A percentile compares a stretch with the other conserved stretches of the same genome.
These are phyloP conservation scores for Aspergillus japonicus DNA, from an alignment of 2,329 filamentous ascomycete species.

Conservation along the genomic window DNA sequence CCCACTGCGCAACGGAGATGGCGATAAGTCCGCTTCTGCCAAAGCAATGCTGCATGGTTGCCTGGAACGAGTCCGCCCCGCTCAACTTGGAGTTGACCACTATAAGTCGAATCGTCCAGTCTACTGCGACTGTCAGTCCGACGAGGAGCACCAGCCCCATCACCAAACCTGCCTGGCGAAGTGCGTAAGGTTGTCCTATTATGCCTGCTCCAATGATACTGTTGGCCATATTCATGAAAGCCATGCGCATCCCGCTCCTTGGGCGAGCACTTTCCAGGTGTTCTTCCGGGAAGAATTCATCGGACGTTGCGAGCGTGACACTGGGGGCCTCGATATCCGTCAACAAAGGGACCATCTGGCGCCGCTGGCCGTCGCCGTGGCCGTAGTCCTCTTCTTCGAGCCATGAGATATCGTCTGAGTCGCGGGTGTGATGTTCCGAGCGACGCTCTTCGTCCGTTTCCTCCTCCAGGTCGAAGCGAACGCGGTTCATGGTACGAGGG, in stretches of 20 bases:
- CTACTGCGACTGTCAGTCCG: constrained; percentile 75
- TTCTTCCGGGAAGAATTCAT: constrained; percentile 58
- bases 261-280: constrained; percentile 65
- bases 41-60: constrained; percentile 94
- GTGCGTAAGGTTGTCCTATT: constrained; percentile 89
- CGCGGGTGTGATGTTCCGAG: constrained; percentile 33
- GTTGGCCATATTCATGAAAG: constrained; percentile 99
- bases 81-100: constrained; percentile 97
- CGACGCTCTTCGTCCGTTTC: constrained; percentile 28
- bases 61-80: constrained; percentile 90
- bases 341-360: constrained; percentile 66
- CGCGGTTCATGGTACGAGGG: constrained; percentile 66
- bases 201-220: constrained; percentile 82
- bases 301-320: constrained; percentile 65
- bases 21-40: constrained; percentile 83
- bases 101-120: constrained; percentile 97
- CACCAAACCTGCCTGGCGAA: constrained; percentile 83
- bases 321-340: constrained; percentile 82
- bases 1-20: constrained; percentile 91
- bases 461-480: constrained; percentile 66
- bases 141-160: constrained; percentile 78
- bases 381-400: constrained; percentile 63
- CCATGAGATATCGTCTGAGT: constrained; percentile 39
- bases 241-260: constrained; percentile 79
- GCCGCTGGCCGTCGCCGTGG: constrained; percentile 40